Base-by-base conservation (phyloP, 768 basidiomycete species). In the Termitomyces bulborhizus region DNA sequence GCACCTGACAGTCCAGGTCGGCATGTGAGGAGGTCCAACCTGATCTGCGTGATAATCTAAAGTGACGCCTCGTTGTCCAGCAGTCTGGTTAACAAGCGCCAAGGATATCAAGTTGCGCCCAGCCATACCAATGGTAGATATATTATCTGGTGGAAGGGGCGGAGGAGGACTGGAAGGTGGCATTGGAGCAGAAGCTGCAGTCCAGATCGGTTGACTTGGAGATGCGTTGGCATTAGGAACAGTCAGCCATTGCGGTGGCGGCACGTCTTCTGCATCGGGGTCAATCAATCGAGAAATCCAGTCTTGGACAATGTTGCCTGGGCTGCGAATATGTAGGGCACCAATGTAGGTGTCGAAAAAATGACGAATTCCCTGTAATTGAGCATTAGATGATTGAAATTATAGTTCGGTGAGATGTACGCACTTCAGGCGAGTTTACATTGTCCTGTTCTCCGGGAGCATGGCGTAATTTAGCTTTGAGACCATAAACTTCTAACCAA, bases 281-380 rank as follows among this genome's bases (percentile, higher is more conserved):
- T 76, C 77, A 48, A 87, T 71, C 27, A 86, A 71, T 51, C 71
- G 71, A 46, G 78, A 78, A 32, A 87, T 77, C 85, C 85, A 89
- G 24, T 67, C 61, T 62, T 82, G 74, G 47, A 87, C 72, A 6
- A 66, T 63, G 4, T 62, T 43, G 36, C 79, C 63, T 21, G 86
- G 86, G 52, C 73, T 77, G 49, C 80, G 78, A n/a, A 77, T 71
- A 65, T 79, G 84, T 12, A 85, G 66, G n/a, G 84, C 87, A 8
- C 85, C 87, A 12, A 88, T 71, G 58, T 86, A 88, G 18, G 79
- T 78, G 61, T 79, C 62, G 58, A 86, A 86, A 47, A 84, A 77
- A 43, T 66, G 69, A 27, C 72, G 72, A 52, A 80, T 77, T 67
- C 84, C 84, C 85, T 88, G 57, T 16, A 32, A 34, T 51, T 34